A percentile compares a stretch with the other conserved stretches of the same genome.
phyloP scores from a whole-genome alignment of 2,329 filamentous ascomycete genomes.

The Aspergillus alliaceus region DNA sequence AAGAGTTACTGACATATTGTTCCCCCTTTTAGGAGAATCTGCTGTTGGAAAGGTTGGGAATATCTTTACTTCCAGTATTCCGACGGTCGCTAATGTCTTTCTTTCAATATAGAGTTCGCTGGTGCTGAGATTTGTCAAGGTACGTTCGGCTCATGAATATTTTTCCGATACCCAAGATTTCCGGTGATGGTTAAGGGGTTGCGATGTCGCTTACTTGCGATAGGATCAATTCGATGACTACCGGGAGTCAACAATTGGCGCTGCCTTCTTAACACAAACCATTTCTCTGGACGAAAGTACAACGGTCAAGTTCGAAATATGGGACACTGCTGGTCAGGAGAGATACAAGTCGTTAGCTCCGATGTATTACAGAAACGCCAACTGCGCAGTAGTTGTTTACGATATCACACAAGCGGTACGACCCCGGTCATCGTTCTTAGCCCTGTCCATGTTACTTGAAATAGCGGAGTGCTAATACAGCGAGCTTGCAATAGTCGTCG shows the following conservation, averaged over 20 bases:
- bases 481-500: conserved; percentile 65
- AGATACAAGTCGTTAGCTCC: conserved; percentile 97
- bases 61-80: conserved; percentile 11
- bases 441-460: not conserved
- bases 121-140: conserved; percentile 97
- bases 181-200: not conserved
- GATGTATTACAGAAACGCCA: conserved; percentile 99
- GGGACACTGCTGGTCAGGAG: conserved; percentile 98
- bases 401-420: conserved; percentile 98
- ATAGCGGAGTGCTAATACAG: conserved; percentile 13
- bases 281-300: conserved; percentile 97
- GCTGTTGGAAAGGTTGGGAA: conserved; percentile 90
- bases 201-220: conserved; percentile 5
- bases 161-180: not conserved
- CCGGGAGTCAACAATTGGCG: conserved; percentile 96
- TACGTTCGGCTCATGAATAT: conserved; percentile 42
- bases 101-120: conserved; percentile 75
- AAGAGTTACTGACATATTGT: conserved; percentile 17
- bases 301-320: conserved; percentile 99
- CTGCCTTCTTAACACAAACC: conserved; percentile 97
- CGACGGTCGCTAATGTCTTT: conserved; percentile 33
- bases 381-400: conserved; percentile 98
- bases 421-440: conserved; percentile 14
- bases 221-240: conserved; percentile 99
- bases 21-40: conserved; percentile 72